Evolutionary conservation across 176 grass and related monocot genomes (phyloP), one percentile per base, ranked within the genome.

Genomic region (maize (Zea mays)): DNA sequence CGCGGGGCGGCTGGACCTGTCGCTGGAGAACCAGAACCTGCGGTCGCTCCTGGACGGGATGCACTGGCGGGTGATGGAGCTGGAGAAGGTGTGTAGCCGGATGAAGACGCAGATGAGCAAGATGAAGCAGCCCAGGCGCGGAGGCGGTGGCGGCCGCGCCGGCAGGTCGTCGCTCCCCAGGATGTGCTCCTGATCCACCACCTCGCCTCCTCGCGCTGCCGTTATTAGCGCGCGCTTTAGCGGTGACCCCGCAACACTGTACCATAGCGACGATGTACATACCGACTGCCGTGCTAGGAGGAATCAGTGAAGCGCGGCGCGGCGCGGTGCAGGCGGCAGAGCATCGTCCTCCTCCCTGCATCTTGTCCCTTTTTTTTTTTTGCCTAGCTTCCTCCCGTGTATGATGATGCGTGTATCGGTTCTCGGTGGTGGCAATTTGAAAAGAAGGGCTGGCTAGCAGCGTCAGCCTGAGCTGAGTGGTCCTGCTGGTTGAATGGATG

Each of bases 81-180:
- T 99, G 64, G 92, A 99, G 81, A 96, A 90, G 49, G 79, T 93
- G 8, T 99, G 92, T 71, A 85, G 83, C 71, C 84, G 87, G 86
- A 90, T 99, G 88, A 87, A 96, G 81, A 83, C 74, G 68, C 92
- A 93, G 85, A 93, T 99, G 92, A 77, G 72, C 77, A 99, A 93
- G 86, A 90, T 92, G 81, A 99, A 93, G 54, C 17, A 57, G 60
- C 47, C 61, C 8, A 85, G 57, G 79, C 77, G 68, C 55, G 17
- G 48, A n/a, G 62, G 35, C 73, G 72, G 19, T 39, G 56, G 20
- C 73, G 69, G 17, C 42, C 43, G 62, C 62, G 57, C 52, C 7
- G 66, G 90, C 1, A 92, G 86, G 64, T 91, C 96, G 64, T 91
- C 96, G 68, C 90, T 99, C 2, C 96, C 96, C 67, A 95, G 76